Base-by-base conservation (phyloP, 768 basidiomycete genomes). In the Psilocybe subaeruginosa region DNA sequence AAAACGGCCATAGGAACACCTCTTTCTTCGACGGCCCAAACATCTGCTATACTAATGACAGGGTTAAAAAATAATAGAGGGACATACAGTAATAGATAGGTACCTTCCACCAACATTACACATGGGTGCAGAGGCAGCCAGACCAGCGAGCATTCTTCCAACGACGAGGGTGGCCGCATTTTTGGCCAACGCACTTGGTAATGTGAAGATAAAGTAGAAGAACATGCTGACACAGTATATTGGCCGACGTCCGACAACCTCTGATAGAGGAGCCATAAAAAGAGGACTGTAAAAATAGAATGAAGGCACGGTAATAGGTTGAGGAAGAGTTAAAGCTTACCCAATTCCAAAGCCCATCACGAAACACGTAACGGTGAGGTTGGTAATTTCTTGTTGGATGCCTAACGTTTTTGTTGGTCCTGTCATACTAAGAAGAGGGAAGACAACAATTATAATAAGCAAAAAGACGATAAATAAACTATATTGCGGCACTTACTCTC, bases 1-100 rank as follows among this genome's bases (percentile, higher is more conserved):
- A 83, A 85, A 8, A 82, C 45, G 3, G 80, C 78, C 73, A 84
- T 82, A 4, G 82, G 81, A 23, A 80, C 68, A 8, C 80, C 80
- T 16, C 81, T 73, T 1, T 77, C 72, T 56, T 78, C 73, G 7
- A 79, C 69, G 3, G 70, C 70, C 77, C 79, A 81, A 5, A 79
- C 66, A 66, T 81, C 80, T 3, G 79, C 76, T 45, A 81, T 68
- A 63, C 72, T 23, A 23, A 23, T 23, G 2, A 23, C 23, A 2
- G 72, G 39, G 52, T 39, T 4, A 29, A 31, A 14, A 27, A 6
- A 45, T 2, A 55, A 23, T 5, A 17, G 7, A 16, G n/a, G 1
- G 17, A 5, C 23, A 23, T 23, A 23, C 23, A 23, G 23, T 23
- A 51, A 66, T 12, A 23, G 9, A 41, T 7, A n/a, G 14, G 19